Evolutionary conservation across 768 basidiomycete genomes (phyloP).

Genomic region (Boletus fagicola): DNA sequence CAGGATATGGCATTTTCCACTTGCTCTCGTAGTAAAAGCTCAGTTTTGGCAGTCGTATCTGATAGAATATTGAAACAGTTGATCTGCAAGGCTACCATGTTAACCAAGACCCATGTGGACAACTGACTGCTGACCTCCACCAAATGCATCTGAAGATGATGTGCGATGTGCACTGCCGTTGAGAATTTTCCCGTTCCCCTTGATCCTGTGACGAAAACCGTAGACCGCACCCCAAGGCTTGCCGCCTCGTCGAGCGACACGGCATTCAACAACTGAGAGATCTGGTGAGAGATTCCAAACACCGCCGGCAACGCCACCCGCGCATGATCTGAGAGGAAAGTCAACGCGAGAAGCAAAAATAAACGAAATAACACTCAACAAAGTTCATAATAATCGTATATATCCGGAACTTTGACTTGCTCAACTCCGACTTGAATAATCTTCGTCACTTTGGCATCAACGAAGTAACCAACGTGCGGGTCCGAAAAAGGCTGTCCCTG

Average conservation of each 20-base stretch:
- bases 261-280: slow-evolving; percentile 60
- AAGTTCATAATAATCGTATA: slow-evolving; percentile 46
- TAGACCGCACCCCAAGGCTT: slow-evolving; percentile 62
- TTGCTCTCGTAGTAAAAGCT: slow-evolving; percentile 64
- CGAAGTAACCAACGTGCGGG: slow-evolving; percentile 82
- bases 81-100: slow-evolving; percentile 47
- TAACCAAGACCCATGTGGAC: background rate
- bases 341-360: slow-evolving; percentile 4
- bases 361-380: slow-evolving; percentile 38
- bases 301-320: background rate
- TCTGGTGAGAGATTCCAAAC: slow-evolving; percentile 41
- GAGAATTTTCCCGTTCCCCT: slow-evolving; percentile 83
- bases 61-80: slow-evolving; percentile 83
- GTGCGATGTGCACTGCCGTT: slow-evolving; percentile 52
- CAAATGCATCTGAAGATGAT: slow-evolving; percentile 69
- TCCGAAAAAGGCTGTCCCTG: slow-evolving; percentile 50
- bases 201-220: slow-evolving; percentile 75
- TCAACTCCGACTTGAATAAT: slow-evolving; percentile 81
- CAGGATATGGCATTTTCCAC: slow-evolving; percentile 77
- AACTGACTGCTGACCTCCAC: slow-evolving; percentile 54
- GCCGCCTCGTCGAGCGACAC: slow-evolving; percentile 54
- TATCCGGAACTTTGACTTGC: slow-evolving; percentile 57
- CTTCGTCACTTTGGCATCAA: slow-evolving; percentile 70
- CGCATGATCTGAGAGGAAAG: slow-evolving; percentile 20
- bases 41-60: slow-evolving; percentile 74